phyloP scores from a whole-genome alignment of 1,284 basidiomycete genomes.

The Schizophyllum commune region DNA sequence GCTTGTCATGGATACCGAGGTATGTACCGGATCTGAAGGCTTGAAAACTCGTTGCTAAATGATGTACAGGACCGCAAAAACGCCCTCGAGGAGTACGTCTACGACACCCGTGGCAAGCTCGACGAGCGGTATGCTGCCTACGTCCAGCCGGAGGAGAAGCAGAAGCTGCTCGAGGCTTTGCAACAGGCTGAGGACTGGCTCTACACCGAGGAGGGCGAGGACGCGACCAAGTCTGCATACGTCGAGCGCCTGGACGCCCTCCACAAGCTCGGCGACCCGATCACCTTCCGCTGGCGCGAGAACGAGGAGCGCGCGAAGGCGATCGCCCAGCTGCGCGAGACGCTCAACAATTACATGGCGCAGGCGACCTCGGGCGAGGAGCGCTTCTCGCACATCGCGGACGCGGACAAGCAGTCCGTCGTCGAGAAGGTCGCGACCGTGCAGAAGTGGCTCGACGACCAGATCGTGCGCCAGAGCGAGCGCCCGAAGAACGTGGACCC shows the following conservation, averaged over 20 bases:
- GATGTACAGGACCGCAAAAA: slow-evolving; percentile 81
- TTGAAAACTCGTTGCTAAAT: slow-evolving; percentile 4
- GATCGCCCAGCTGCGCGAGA: slow-evolving; percentile 72
- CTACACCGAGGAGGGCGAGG: slow-evolving; percentile 92
- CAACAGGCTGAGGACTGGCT: slow-evolving; percentile 89
- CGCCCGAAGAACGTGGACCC: slow-evolving; percentile 82
- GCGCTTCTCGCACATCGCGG: slow-evolving; percentile 80
- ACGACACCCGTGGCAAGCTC: slow-evolving; percentile 87
- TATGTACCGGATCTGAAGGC: slow-evolving; percentile 24
- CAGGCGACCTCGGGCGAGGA: slow-evolving; percentile 80
- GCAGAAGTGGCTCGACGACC: slow-evolving; percentile 92
- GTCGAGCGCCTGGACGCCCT: slow-evolving; percentile 72
- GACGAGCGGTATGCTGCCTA: slow-evolving; percentile 78
- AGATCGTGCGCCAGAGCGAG: slow-evolving; percentile 79
- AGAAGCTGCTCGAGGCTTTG: slow-evolving; percentile 61
- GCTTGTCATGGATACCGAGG: slow-evolving; percentile 92
- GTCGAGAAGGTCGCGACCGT: slow-evolving; percentile 76
- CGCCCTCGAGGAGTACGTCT: slow-evolving; percentile 94
- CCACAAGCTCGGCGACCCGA: slow-evolving; percentile 78
- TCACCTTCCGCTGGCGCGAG: slow-evolving; percentile 77
- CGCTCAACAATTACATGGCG: slow-evolving; percentile 75
- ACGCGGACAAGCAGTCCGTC: slow-evolving; percentile 78
- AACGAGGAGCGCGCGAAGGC: slow-evolving; percentile 70
- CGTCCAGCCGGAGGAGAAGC: slow-evolving; percentile 70
- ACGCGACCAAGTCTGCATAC: slow-evolving; percentile 88